A percentile compares a stretch with the other conserved stretches of the same genome.
Evolutionary conservation across 1,284 basidiomycete genomes (phyloP).

Genomic region (Ganoderma meredithae): DNA sequence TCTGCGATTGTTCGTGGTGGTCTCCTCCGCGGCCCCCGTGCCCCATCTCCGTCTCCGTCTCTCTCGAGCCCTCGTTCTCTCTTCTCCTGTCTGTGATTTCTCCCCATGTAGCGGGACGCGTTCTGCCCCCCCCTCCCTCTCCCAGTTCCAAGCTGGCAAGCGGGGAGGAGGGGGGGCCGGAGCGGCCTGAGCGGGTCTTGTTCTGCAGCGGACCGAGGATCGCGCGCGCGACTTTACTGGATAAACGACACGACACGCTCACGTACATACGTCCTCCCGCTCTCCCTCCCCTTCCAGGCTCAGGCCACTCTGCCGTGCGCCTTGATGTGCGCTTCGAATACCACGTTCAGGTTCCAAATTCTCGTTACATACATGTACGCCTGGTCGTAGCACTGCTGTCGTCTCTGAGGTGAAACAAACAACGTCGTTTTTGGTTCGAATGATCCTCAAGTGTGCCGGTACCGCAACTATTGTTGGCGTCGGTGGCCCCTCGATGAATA

Average conservation of each 20-base stretch:
- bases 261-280: neutral
- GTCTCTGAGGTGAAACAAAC: neutral
- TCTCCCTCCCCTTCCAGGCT: neutral
- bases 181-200: constrained; percentile 1
- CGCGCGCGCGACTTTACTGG: constrained; percentile 6
- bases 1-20: constrained; percentile 5
- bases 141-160: neutral
- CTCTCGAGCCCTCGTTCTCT: constrained; percentile 5
- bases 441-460: no score
- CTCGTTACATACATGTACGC: neutral
- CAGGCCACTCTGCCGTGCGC: constrained; percentile 4
- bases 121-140: constrained; percentile 8
- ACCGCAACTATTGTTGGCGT: no score
- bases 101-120: constrained; percentile 7
- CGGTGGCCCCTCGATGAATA: no score
- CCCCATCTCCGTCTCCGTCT: constrained; percentile 5
- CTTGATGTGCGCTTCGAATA: constrained; percentile 5
- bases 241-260: constrained; percentile 9
- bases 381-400: neutral
- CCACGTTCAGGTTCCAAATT: neutral
- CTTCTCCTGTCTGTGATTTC: neutral
- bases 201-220: neutral
- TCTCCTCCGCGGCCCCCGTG: neutral
- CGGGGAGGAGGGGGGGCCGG: no score
- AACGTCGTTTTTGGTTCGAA: neutral